Base-by-base conservation (phyloP, 2,329 filamentous ascomycete species). In the Fusarium sp. region DNA sequence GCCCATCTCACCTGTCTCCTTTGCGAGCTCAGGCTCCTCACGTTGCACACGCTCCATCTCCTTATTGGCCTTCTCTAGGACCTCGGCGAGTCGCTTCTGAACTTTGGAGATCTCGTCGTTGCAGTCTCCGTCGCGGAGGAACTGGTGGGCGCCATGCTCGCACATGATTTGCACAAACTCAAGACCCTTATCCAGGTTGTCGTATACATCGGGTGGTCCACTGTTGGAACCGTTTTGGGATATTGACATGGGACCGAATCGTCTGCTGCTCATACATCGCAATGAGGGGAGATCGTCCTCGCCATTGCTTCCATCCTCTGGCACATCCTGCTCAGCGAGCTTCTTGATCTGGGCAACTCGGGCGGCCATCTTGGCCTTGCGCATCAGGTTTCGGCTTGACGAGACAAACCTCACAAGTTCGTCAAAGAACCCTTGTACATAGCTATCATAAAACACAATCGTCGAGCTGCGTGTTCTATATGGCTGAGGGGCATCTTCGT, bases 401-500 rank as follows among this genome's bases (percentile, higher is more conserved):
- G 94, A 94, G 38, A 98, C 91, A 65, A 93, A 93, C 71, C 94
- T 92, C 66, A 98, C 95, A 59, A 98, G 85, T 65, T 92, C 88
- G 77, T 97, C 95, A 74, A 98, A 95, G 42, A 92, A 91, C 59
- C 91, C 91, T 80, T 98, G 95, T 5, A 97, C 92, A 71, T 94
- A 92, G 75, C 93, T 94, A 80, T 98, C 95, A 80, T 98, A 98
- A 82, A 95, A 95, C 18, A 98, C 93, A 45, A 97, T 92, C 5
- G 5, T 25, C 22, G 94, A 93, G 66, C 88, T 92, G 74, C 93
- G 90, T 5, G 91, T 91, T 64, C 93, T 91, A 80, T 93, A 93
- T 71, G 91, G 90, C 11, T 85, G 82, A 1, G 86, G 80, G 3
- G 83, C 80, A 13, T 89, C 87, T 42, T 85, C 84, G 38, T 82